These are phyloP conservation scores for Carex parvula DNA, from an alignment of 176 grass and related monocot species.

Conservation along the genomic window DNA sequence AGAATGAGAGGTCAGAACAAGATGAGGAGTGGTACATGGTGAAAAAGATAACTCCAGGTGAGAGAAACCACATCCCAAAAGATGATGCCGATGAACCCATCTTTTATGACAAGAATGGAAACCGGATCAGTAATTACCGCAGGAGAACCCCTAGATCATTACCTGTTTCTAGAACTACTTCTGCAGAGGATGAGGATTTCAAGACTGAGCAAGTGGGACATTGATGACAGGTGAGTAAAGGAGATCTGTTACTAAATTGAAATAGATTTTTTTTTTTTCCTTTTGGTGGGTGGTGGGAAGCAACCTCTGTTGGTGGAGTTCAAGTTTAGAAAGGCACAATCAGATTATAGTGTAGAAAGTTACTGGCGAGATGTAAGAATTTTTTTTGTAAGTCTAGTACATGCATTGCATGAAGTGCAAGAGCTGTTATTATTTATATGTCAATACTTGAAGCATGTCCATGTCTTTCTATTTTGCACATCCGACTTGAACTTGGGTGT, in stretches of 20 bases:
- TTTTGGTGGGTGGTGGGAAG: neutral
- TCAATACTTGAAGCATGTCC: neutral
- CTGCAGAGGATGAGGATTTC: conserved; percentile 14
- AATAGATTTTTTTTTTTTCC: neutral
- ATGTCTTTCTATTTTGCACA: neutral
- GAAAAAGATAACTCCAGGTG: conserved; percentile 25
- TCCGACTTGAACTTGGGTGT: neutral
- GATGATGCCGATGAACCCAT: conserved; percentile 11
- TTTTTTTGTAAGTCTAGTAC: neutral
- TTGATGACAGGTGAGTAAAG: neutral
- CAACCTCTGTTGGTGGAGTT: neutral
- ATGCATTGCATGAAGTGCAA: neutral
- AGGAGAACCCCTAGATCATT: conserved; percentile 25
- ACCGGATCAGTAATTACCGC: conserved; percentile 14
- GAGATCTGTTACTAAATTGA: neutral
- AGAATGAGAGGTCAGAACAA: conserved; percentile 6
- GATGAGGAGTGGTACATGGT: conserved; percentile 24
- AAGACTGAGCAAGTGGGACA: neutral
- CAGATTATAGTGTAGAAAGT: neutral
- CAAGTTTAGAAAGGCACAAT: neutral
- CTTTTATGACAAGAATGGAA: conserved; percentile 13
- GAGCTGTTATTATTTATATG: neutral
- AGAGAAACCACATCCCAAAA: conserved; percentile 19
- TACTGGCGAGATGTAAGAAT: neutral
- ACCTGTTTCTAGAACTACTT: conserved; percentile 15